Base-by-base conservation (phyloP, 768 basidiomycete species). In the Boletus huronensis region DNA sequence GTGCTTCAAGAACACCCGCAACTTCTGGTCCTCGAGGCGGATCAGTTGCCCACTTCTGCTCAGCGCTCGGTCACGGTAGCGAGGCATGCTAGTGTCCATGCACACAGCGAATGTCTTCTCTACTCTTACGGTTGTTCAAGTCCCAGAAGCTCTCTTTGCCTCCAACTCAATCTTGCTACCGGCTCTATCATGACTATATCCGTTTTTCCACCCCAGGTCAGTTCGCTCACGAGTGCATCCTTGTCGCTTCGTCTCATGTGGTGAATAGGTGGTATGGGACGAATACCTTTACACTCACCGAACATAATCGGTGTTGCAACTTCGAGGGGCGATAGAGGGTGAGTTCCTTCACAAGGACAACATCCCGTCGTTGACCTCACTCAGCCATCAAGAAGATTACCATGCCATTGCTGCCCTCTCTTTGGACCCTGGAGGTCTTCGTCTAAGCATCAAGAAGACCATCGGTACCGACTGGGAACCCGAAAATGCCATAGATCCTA, bases 341-440 rank as follows among this genome's bases (percentile, higher is more conserved):
- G 65, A 29, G 73, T 60, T 26, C 11, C 47, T 40, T 52, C 29
- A 21, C 49, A 42, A 44, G 39, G 35, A 10, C 31, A 16, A n/a
- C 26, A 11, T 38, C 6, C 28, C 23, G 23, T 25, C 40, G 41
- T 45, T 58, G 40, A 54, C 51, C 50, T 53, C 48, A 32, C 47
- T 13, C 62, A 95, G 93, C 57, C 84, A 95, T 58, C 93, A 96
- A 69, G 93, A 96, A 72, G 94, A 97, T 64, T 90, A 88, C 58
- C 82, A 88, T 65, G 77, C 85, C 14, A 88, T 88, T 65, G 82
- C 85, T 7, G 82, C 88, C 1, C 77, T 97, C 23, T 85, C 87
- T 19, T 66, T 96, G 28, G 78, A 88, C 54, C 84, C 90, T 10
- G 80, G 83, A 51, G 93, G 95, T 69, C 77, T 96, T 21, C 78